phyloP scores from a whole-genome alignment of 768 basidiomycete genomes.

The Tulasnella sp. region DNA sequence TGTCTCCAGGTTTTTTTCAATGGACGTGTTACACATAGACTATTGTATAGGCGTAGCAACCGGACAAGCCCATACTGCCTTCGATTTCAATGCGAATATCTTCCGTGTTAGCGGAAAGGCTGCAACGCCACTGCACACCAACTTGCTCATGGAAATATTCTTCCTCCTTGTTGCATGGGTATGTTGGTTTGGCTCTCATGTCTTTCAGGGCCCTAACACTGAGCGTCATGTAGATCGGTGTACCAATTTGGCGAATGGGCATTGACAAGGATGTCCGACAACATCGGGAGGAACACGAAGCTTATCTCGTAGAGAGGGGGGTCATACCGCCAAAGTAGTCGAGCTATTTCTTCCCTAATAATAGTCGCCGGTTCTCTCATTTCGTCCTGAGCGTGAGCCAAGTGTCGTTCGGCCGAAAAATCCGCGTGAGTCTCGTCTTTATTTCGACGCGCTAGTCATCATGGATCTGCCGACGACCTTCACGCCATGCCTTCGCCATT shows the following conservation, averaged over 20 bases:
- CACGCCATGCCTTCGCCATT: constrained; percentile 26
- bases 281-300: constrained; percentile 17
- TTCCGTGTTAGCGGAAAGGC: constrained; percentile 61
- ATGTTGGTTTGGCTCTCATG: constrained; percentile 18
- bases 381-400: no score
- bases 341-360: no score
- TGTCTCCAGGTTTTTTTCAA: not conserved
- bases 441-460: no score
- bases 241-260: constrained; percentile 26
- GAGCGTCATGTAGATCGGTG: constrained; percentile 21
- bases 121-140: constrained; percentile 44
- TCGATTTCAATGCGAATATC: constrained; percentile 51
- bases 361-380: no score
- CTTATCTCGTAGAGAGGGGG: constrained; percentile 18
- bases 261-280: constrained; percentile 22
- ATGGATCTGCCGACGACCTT: no score
- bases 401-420: no score
- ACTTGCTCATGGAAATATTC: constrained; percentile 40
- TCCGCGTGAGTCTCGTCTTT: no score
- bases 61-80: constrained; percentile 63
- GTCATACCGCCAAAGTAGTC: no score
- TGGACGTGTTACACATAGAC: not conserved
- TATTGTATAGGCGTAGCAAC: constrained; percentile 44
- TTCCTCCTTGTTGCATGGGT: constrained; percentile 35
- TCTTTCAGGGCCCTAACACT: not conserved